phyloP scores from a whole-genome alignment of 495 filamentous ascomycete species.

The Penicillium samsonianum region DNA sequence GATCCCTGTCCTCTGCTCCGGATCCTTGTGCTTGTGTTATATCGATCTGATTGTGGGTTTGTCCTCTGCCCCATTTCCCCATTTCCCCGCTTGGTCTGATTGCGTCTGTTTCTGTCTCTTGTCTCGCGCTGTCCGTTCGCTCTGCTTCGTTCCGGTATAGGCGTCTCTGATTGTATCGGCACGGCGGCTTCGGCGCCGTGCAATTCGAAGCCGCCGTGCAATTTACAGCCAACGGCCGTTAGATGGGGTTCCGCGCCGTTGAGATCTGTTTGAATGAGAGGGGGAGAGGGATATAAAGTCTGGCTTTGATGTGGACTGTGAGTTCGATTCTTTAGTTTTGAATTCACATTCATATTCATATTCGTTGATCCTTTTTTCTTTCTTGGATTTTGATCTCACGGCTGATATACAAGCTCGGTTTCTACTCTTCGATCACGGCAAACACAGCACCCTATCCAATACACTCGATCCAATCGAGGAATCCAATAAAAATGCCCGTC shows the following conservation, averaged over 20 bases:
- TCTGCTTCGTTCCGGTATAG: constrained; percentile 24
- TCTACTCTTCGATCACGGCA: neutral
- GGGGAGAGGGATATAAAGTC: constrained; percentile 13
- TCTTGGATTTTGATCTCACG: neutral
- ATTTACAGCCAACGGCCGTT: constrained; percentile 13
- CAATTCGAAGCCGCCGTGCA: constrained; percentile 12
- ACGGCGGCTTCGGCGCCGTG: constrained; percentile 11
- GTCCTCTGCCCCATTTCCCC: constrained; percentile 20
- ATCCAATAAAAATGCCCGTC: constrained; percentile 31
- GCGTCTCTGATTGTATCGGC: constrained; percentile 24
- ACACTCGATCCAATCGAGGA: neutral
- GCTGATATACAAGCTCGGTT: neutral
- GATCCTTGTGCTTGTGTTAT: constrained; percentile 6
- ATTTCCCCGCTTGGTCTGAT: constrained; percentile 20
- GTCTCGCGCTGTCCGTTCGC: constrained; percentile 24
- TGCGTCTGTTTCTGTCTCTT: constrained; percentile 11
- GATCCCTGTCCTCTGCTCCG: constrained; percentile 6
- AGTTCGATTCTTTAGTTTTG: neutral
- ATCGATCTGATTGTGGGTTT: constrained; percentile 15
- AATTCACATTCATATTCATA: neutral
- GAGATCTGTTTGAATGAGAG: constrained; percentile 9
- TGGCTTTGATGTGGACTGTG: neutral
- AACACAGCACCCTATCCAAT: neutral
- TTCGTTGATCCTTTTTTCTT: neutral
- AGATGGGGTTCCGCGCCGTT: constrained; percentile 6